Evolutionary conservation across 352 stramenopile species (phyloP).

Genomic region (Pythium periplocum): DNA sequence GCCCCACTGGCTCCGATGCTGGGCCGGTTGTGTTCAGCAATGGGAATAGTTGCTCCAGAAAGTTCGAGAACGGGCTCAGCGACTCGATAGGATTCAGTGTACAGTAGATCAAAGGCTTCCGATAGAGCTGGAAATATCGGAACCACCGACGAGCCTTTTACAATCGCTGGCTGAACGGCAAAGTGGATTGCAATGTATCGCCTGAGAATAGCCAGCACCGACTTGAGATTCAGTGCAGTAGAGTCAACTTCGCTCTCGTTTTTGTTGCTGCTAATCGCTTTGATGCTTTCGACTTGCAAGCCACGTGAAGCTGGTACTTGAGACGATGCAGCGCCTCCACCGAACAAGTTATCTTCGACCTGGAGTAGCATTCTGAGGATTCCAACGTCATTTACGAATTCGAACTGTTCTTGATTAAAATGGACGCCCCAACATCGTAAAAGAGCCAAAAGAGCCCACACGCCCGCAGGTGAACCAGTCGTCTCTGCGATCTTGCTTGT

Average conservation of each 20-base stretch:
- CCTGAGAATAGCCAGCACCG: no score
- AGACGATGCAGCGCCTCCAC: no score
- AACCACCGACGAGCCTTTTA: not conserved
- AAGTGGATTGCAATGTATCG: no score
- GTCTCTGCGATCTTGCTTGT: not conserved
- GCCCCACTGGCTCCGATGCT: not conserved
- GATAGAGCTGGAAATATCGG: not conserved
- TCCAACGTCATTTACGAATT: slow-evolving; percentile 19
- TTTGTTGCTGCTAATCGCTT: not conserved
- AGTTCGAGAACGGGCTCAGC: no score
- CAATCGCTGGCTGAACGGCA: not conserved
- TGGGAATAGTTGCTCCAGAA: no score
- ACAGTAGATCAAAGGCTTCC: slow-evolving; percentile 2
- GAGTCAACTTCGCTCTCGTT: no score
- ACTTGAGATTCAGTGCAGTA: not conserved
- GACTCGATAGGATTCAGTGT: no score
- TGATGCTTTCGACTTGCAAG: slow-evolving; percentile 8
- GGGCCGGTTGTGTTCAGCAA: no score
- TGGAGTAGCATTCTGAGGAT: slow-evolving; percentile 10
- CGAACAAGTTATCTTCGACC: not conserved
- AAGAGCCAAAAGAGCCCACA: slow-evolving; percentile 5
- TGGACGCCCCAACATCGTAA: slow-evolving; percentile 11
- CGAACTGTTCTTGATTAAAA: slow-evolving; percentile 13
- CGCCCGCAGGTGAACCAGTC: not conserved
- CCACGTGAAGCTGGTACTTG: no score